Percentiles rank a stretch among this genome's conserved stretches.
Conservation (phyloP, 2,329 filamentous ascomycete species). For the Paramyrothecium sp. region DNA sequence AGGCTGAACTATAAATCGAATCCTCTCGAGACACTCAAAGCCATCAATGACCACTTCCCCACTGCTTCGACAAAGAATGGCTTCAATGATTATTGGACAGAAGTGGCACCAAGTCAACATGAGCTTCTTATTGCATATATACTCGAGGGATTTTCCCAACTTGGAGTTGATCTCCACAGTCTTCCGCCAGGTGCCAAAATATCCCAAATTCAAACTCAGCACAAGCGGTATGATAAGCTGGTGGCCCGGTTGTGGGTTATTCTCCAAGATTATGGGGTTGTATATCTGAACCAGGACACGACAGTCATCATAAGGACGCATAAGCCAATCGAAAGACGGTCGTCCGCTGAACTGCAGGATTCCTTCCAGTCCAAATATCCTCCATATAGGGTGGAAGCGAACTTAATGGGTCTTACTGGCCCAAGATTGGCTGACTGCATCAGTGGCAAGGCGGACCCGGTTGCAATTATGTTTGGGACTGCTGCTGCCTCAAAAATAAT, state of each 20-base stretch:
- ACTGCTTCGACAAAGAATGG: background rate
- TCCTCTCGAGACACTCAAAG: background rate
- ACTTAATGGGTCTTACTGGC: background rate
- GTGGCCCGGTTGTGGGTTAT: background rate
- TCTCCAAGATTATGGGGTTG: background rate
- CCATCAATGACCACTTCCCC: background rate
- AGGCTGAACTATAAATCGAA: background rate
- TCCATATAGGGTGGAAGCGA: background rate
- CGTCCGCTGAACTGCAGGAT: background rate
- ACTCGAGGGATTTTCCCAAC: background rate
- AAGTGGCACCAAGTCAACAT: background rate
- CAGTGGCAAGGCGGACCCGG: background rate
- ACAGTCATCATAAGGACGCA: no score
- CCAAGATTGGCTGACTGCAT: background rate
- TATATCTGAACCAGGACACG: background rate
- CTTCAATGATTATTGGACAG: background rate
- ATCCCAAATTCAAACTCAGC: background rate
- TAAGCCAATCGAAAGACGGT: background rate
- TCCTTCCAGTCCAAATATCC: background rate
- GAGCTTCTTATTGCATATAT: conserved; percentile 2
- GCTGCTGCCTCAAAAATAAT: background rate
- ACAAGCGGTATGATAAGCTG: background rate
- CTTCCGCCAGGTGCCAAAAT: background rate
- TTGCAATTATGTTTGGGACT: background rate
- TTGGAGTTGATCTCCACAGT: background rate